Conservation (phyloP, 2,329 filamentous ascomycete species). For the Leptographium procerum region DNA sequence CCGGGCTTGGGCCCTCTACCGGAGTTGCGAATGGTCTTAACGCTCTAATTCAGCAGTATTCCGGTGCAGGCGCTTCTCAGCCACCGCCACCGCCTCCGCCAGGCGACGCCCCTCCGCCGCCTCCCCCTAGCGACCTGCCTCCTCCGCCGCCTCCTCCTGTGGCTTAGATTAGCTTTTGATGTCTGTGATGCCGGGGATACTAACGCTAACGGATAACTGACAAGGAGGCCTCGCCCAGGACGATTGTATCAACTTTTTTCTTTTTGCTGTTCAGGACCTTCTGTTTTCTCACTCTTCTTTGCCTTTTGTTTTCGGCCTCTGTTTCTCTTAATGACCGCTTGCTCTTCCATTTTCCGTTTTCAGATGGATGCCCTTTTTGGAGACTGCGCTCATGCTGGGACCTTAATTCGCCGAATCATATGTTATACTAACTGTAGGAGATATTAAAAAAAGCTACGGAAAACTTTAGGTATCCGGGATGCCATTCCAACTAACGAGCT, state of each 20-base stretch:
- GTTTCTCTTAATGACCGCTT: not conserved
- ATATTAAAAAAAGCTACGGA: not conserved
- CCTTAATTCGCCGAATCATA: not conserved
- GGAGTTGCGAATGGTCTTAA: conserved; percentile 44
- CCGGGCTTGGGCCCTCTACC: conserved; percentile 30
- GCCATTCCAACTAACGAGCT: not conserved
- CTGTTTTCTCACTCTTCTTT: too few relatives aligned
- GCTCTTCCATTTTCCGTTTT: not conserved
- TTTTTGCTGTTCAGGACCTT: not conserved
- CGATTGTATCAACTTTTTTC: not conserved
- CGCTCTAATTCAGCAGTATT: conserved; percentile 54
- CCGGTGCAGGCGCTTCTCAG: conserved; percentile 13
- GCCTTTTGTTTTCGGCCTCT: not conserved
- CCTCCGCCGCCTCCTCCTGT: conserved; percentile 21
- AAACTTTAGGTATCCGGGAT: not conserved
- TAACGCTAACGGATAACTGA: conserved; percentile 1
- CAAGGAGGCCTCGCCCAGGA: not conserved
- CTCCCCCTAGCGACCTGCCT: conserved; percentile 24
- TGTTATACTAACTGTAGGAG: conserved; percentile 1
- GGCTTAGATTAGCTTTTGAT: conserved; percentile 8
- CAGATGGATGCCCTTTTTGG: not conserved
- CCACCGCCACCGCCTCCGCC: conserved; percentile 11
- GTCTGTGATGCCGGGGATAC: not conserved
- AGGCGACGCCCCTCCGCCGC: conserved; percentile 22
- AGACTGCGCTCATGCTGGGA: not conserved